These are phyloP conservation scores for Chenopodium album DNA, from an alignment of 148 eudicot species.

Conservation along the genomic window DNA sequence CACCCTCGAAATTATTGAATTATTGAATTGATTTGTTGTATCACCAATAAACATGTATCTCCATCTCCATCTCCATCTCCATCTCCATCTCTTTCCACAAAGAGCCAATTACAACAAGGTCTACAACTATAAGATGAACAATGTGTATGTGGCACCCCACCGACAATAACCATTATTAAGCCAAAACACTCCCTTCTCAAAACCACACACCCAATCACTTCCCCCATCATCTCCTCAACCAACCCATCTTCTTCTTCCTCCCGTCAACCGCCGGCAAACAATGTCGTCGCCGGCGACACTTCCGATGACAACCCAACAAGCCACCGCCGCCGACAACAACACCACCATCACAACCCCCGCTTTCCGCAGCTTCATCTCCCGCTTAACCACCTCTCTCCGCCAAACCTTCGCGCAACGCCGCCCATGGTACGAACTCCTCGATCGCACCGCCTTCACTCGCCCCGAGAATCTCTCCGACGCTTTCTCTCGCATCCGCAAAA, in stretches of 20 bases:
- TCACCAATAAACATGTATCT: too few relatives aligned
- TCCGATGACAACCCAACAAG: conserved; percentile 40
- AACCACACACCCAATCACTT: not conserved
- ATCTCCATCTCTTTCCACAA: too few relatives aligned
- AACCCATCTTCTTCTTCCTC: not conserved
- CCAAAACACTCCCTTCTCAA: too few relatives aligned
- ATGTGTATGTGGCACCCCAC: too few relatives aligned
- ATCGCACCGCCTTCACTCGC: conserved; percentile 63
- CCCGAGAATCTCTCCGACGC: conserved; percentile 70
- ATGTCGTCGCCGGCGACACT: conserved; percentile 56
- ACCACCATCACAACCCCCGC: conserved; percentile 52
- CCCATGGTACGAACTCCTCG: conserved; percentile 69
- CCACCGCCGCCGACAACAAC: conserved; percentile 21
- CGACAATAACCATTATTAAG: too few relatives aligned
- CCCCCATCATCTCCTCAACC: not conserved
- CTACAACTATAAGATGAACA: too few relatives aligned
- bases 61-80: too few relatives aligned
- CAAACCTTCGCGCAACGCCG: conserved; percentile 63
- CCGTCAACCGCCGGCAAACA: not conserved
- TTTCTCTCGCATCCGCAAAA: conserved; percentile 61
- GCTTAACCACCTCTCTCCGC: conserved; percentile 50
- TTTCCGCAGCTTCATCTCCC: conserved; percentile 48
- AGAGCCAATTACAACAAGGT: too few relatives aligned
- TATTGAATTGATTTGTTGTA: too few relatives aligned
- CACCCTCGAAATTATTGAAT: too few relatives aligned